Evolutionary conservation across 148 eudicot genomes (phyloP), one percentile per base, ranked within the genome.

Genomic region (Silene uniflora): DNA sequence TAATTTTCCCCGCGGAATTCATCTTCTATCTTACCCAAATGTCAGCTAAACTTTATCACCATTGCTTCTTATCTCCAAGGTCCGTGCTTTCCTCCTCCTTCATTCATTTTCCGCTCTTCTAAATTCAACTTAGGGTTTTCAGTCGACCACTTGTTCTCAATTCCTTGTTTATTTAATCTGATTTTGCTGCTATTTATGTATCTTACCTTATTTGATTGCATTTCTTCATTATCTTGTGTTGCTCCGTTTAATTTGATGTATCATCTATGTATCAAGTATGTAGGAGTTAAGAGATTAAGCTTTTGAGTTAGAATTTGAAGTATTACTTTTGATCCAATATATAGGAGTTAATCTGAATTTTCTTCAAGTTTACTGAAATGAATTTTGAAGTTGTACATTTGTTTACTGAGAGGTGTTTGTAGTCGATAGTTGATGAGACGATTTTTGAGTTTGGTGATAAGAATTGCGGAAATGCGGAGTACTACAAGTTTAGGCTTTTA

Each of bases 61-160:
- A 23, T 49, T 10, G 59, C 60, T 69, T 69, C 7, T 69, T 69
- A 22, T 47, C 73, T 4, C 59, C 59, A 69, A 69, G 73, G 73
- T 69, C 24, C 3, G 35, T 47, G 0, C 14, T 46, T n/a, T 24
- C 16, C 19, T 24, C 10, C 7, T 10, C 11, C 4, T 18, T 68
- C 18, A 0, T 22, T 13, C 6, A 0, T 7, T 19, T 47, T 10
- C 5, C 22, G 66, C 32, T 35, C 4, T 18, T 7, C 1, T 17
- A 18, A 18, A 27, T 32, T 32, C 7, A 12, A 22, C 1, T 66
- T 32, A 66, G 47, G 69, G 49, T 35, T 66, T 65, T 66, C 2
- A 27, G 42, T 64, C 0, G 1, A 64, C n/a, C 44, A 25, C 19
- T 13, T 12, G 62, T 4, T 9, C 25, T 61, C 24, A 61, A 61